phyloP scores from a whole-genome alignment of 2,329 filamentous ascomycete genomes.

The Anisogramma anomala region DNA sequence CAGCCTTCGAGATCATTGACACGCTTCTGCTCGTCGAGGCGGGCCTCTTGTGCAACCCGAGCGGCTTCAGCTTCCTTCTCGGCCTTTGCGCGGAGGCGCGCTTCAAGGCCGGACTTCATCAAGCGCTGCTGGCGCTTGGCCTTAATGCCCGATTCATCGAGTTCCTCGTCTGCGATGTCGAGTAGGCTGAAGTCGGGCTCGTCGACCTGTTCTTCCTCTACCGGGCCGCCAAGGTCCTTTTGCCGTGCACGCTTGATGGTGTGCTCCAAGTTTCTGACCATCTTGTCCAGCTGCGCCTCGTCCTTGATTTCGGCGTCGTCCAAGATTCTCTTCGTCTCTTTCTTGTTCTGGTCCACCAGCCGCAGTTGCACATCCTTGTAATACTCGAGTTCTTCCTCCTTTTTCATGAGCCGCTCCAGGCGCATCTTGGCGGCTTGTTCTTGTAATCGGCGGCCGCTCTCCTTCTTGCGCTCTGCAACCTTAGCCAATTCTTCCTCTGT shows the following conservation, averaged over 20 bases:
- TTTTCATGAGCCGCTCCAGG: conserved; percentile 85
- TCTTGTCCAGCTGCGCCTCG: conserved; percentile 71
- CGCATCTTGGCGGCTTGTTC: conserved; percentile 97
- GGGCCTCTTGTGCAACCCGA: conserved; percentile 68
- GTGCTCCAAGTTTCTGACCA: conserved; percentile 81
- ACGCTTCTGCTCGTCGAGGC: conserved; percentile 70
- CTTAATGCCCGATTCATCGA: conserved; percentile 84
- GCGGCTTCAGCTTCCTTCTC: conserved; percentile 93
- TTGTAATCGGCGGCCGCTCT: conserved; percentile 81
- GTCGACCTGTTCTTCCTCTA: conserved; percentile 68
- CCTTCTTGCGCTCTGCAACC: conserved; percentile 87
- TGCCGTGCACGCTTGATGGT: conserved; percentile 81
- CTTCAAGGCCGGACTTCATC: conserved; percentile 90
- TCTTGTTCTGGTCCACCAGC: conserved; percentile 70
- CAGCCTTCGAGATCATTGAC: conserved; percentile 76
- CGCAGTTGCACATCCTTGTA: conserved; percentile 72
- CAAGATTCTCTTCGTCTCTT: conserved; percentile 74
- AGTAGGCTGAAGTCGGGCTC: conserved; percentile 78
- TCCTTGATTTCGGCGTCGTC: conserved; percentile 90
- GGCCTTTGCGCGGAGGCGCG: conserved; percentile 81
- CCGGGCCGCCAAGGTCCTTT: conserved; percentile 77
- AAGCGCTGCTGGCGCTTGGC: conserved; percentile 86
- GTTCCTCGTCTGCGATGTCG: conserved; percentile 78
- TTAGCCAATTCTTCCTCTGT: conserved; percentile 84
- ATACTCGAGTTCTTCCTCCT: conserved; percentile 91